Evolutionary conservation across 495 filamentous ascomycete genomes (phyloP).

Genomic region (Neurospora hispaniola): DNA sequence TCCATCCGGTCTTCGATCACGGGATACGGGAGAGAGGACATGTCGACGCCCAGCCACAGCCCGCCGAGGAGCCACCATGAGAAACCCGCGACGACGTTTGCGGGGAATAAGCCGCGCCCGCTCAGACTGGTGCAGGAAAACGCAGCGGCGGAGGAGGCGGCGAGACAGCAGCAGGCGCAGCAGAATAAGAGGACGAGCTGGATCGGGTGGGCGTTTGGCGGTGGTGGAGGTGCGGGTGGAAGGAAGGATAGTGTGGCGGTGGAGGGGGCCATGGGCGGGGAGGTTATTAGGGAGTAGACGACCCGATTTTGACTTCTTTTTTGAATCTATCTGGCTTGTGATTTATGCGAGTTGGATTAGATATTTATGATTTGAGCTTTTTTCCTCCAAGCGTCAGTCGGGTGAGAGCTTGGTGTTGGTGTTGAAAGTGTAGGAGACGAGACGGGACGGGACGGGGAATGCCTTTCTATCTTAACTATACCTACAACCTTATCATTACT

Average conservation of each 20-base stretch:
- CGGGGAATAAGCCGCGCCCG: conserved; percentile 70
- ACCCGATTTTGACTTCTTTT: background rate
- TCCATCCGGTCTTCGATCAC: conserved; percentile 29
- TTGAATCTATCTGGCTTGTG: background rate
- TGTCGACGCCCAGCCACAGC: conserved; percentile 44
- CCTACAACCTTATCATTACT: background rate
- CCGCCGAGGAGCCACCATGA: conserved; percentile 40
- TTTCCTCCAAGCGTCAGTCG: background rate
- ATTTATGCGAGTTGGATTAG: background rate
- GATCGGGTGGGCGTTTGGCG: conserved; percentile 40
- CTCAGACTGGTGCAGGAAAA: conserved; percentile 74
- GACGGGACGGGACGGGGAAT: background rate
- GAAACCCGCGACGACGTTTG: conserved; percentile 51
- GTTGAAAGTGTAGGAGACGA: background rate
- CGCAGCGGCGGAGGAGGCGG: conserved; percentile 18
- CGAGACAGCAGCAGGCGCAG: conserved; percentile 1
- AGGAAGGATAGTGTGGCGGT: conserved; percentile 25
- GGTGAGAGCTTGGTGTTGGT: background rate
- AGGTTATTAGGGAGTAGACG: conserved; percentile 17
- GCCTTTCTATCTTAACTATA: background rate
- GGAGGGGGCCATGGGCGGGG: background rate
- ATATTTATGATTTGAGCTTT: background rate
- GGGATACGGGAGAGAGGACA: conserved; percentile 29
- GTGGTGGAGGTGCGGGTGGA: conserved; percentile 24
- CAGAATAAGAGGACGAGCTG: conserved; percentile 43